Evolutionary conservation across 495 filamentous ascomycete genomes (phyloP).

Genomic region (Penicillium odoratum): DNA sequence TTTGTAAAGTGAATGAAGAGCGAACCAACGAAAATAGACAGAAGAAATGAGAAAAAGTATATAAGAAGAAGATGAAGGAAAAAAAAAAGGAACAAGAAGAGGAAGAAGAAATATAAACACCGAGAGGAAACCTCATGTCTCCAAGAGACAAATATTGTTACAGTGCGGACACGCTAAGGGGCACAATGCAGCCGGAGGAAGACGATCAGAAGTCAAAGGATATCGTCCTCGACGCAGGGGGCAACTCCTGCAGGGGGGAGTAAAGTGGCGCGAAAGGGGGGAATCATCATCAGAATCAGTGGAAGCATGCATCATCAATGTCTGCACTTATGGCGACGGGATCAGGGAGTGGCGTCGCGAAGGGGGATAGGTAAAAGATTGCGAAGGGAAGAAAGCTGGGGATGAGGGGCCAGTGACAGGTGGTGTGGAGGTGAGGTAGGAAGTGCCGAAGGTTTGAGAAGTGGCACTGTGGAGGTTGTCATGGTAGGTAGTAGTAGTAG

Average conservation of each 20-base stretch:
- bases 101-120: slow-evolving; percentile 20
- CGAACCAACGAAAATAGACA: slow-evolving; percentile 19
- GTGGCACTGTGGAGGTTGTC: slow-evolving; percentile 30
- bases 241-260: slow-evolving; percentile 23
- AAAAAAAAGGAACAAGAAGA: slow-evolving; percentile 12
- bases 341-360: slow-evolving; percentile 37
- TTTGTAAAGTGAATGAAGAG: slow-evolving; percentile 18
- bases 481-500: slow-evolving; percentile 21
- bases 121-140: slow-evolving; percentile 12
- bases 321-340: slow-evolving; percentile 27
- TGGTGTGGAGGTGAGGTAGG: slow-evolving; percentile 36
- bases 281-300: slow-evolving; percentile 25
- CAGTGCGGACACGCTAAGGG: slow-evolving; percentile 31
- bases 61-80: too few relatives aligned
- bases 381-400: slow-evolving; percentile 34
- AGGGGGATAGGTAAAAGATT: slow-evolving; percentile 29
- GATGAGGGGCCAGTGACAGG: slow-evolving; percentile 43
- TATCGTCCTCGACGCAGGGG: slow-evolving; percentile 10
- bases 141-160: slow-evolving; percentile 24
- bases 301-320: slow-evolving; percentile 14
- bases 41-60: slow-evolving; percentile 5
- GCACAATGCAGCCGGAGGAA: slow-evolving; percentile 14
- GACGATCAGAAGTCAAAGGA: slow-evolving; percentile 6
- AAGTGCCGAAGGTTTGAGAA: slow-evolving; percentile 33
- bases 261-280: slow-evolving; percentile 9